Conservation (phyloP, 306 rosid species). For the Fragaria ananassa region DNA sequence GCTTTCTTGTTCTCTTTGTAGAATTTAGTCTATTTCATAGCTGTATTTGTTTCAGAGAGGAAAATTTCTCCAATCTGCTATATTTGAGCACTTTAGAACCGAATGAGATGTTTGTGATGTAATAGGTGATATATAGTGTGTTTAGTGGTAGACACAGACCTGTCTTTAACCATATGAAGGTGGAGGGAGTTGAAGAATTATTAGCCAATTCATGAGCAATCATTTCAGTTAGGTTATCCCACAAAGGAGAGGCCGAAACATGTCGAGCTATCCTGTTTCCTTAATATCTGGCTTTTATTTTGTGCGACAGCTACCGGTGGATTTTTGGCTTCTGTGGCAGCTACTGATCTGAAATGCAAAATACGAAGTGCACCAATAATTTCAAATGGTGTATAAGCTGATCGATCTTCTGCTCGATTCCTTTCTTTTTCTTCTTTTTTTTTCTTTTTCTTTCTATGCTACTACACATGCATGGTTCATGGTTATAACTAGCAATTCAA, state of each 20-base stretch:
- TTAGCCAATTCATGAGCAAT: constrained; percentile 23
- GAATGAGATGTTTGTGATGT: not conserved
- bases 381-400: not conserved
- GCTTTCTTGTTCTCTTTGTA: too few species aligned
- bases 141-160: constrained; percentile 27
- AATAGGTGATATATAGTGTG: not conserved
- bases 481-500: not conserved
- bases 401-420: too few species aligned
- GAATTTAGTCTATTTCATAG: too few species aligned
- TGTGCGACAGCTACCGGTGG: not conserved
- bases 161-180: constrained; percentile 1
- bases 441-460: too few species aligned
- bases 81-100: too few species aligned
- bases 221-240: constrained; percentile 41
- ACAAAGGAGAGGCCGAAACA: constrained; percentile 11
- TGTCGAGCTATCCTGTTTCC: not conserved
- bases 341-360: not conserved
- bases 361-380: not conserved
- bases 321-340: not conserved
- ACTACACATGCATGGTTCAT: too few species aligned
- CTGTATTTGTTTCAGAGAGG: too few species aligned
- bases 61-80: too few species aligned
- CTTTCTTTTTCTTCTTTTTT: too few species aligned
- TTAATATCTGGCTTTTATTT: not conserved
- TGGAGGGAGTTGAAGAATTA: not conserved